phyloP scores from a whole-genome alignment of 176 grass and related monocot species.

The Secale cereale region DNA sequence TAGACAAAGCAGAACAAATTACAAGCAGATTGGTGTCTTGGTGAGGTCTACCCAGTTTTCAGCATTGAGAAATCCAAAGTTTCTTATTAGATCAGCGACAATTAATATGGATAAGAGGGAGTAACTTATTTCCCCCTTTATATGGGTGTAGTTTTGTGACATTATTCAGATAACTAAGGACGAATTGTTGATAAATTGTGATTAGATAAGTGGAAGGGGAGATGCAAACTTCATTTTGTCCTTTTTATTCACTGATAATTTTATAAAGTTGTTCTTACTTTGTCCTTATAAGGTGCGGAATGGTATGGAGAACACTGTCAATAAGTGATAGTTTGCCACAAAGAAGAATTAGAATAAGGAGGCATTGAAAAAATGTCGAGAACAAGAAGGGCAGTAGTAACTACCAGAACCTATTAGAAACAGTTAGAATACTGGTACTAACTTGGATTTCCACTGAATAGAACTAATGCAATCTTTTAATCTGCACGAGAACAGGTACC shows the following conservation, averaged over 20 bases:
- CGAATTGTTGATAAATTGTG: neutral
- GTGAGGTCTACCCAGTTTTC: neutral
- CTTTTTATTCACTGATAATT: neutral
- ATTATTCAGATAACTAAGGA: neutral
- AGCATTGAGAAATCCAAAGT: neutral
- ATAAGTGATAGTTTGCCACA: neutral
- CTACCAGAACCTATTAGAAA: neutral
- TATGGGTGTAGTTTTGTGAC: neutral
- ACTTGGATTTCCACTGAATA: slow-evolving; percentile 10
- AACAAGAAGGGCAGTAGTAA: neutral
- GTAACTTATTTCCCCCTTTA: neutral
- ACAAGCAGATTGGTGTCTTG: neutral
- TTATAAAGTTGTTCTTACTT: neutral
- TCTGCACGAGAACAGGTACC: slow-evolving; percentile 35
- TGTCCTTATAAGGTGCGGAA: neutral
- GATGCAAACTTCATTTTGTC: neutral
- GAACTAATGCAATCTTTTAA: neutral
- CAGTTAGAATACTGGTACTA: neutral
- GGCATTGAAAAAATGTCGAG: neutral
- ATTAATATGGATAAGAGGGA: too few species aligned
- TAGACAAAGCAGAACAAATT: neutral
- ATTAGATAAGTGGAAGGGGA: neutral
- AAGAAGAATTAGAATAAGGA: neutral
- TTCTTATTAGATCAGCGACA: neutral
- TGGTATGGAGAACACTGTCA: neutral